Conservation (phyloP, 2,329 filamentous ascomycete genomes). For the Purpureocillium lavendulum region DNA sequence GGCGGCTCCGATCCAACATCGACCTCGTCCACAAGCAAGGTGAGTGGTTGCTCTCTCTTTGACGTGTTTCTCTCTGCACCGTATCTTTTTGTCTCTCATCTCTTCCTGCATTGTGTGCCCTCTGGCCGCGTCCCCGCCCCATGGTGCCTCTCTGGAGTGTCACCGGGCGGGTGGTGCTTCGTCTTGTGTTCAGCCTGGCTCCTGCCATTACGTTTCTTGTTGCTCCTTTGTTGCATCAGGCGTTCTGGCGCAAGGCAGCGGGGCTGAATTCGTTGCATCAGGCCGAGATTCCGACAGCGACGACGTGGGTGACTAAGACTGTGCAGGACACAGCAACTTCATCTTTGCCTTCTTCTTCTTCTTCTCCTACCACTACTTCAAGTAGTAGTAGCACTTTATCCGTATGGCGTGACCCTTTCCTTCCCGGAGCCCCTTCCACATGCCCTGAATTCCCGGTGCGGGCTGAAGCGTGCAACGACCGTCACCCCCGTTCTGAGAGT, state of each 20-base stretch:
- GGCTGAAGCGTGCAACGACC: not conserved
- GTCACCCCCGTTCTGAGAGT: too few species aligned
- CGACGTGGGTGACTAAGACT: conserved; percentile 24
- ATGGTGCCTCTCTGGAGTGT: too few species aligned
- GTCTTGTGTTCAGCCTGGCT: too few species aligned
- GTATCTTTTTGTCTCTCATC: too few species aligned
- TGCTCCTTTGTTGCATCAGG: conserved; percentile 2
- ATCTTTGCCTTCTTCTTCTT: conserved; percentile 10
- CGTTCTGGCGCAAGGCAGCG: conserved; percentile 12
- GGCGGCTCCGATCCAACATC: conserved; percentile 12
- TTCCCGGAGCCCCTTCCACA: not conserved
- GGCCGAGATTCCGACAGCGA: conserved; percentile 17
- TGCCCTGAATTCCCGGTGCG: not conserved
- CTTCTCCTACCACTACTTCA: conserved; percentile 15
- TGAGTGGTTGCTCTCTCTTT: conserved; percentile 14
- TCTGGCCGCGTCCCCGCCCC: too few species aligned
- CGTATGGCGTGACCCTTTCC: conserved; percentile 27
- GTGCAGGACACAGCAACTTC: conserved; percentile 22
- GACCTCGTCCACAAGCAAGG: conserved; percentile 13
- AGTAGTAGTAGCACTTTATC: conserved; percentile 8
- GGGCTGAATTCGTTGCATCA: conserved; percentile 20
- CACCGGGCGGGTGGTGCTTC: too few species aligned
- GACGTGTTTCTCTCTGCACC: not conserved
- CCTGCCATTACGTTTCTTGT: not conserved
- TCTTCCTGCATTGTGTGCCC: too few species aligned